Conservation (phyloP, 257 asterid genomes). For the Solanum sparsipilum region DNA sequence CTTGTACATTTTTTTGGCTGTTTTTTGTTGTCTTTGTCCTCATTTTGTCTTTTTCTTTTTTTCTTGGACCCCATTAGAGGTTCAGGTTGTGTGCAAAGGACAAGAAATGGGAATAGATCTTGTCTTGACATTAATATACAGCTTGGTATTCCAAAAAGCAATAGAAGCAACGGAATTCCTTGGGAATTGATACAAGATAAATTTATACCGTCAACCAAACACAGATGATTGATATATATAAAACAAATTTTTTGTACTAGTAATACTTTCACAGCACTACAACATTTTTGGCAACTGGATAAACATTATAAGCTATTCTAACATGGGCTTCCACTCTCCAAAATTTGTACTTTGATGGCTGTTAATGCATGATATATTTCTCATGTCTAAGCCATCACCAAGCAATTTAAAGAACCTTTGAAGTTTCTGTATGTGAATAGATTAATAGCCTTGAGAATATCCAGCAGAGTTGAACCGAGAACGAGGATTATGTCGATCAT, state of each 20-base stretch:
- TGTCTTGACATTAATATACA: neutral
- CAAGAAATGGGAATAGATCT: neutral
- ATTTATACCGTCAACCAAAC: neutral
- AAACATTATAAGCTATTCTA: conserved; percentile 1
- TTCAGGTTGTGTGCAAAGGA: neutral
- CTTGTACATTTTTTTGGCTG: neutral
- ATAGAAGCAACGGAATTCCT: neutral
- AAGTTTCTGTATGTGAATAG: conserved; percentile 1
- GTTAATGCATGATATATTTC: neutral
- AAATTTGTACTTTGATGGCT: neutral
- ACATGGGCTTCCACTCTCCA: neutral
- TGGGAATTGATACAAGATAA: neutral
- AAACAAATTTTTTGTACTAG: neutral
- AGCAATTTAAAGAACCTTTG: conserved; percentile 20
- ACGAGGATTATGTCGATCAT: conserved; percentile 30
- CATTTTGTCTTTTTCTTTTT: neutral
- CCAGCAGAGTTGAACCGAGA: conserved; percentile 23
- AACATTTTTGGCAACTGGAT: neutral
- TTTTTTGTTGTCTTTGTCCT: neutral
- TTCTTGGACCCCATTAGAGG: neutral
- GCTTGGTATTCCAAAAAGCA: neutral
- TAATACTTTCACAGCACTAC: neutral
- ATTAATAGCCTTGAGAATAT: conserved; percentile 39
- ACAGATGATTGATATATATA: neutral
- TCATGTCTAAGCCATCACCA: conserved; percentile 2